Base-by-base conservation (phyloP, 2,329 filamentous ascomycete genomes). In the Claviceps digitariae region DNA sequence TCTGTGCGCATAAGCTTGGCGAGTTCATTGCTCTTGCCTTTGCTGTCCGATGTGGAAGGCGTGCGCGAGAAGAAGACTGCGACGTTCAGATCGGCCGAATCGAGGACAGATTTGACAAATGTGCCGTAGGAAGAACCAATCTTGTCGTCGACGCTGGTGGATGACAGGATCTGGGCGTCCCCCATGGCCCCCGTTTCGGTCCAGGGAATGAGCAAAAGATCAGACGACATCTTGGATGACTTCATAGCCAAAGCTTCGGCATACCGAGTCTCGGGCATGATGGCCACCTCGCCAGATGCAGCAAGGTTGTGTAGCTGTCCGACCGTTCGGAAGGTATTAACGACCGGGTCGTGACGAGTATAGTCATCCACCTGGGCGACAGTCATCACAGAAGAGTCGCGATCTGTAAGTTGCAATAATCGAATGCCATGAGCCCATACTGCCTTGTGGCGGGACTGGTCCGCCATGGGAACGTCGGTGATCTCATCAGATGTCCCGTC, bases 311-410 rank as follows among this genome's bases (percentile, higher is more conserved):
- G 83, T 43, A 95, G 79, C 57, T 86, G 85, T 1, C 88, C 89
- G 60, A 96, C 90, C 0, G 89, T 88, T 48, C 87, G 82, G 76
- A 96, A 96, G 0, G 88, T 87, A 64, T 95, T 95, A 52, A 96
- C 82, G 4, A 97, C 84, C 0, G 91, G 89, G 62, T 97, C 91
- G 61, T 79, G 77, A 7, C 78, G 74, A 27, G 79, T 79, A 56
- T 82, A 78, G 49, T 93, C 87, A 41, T 90, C 85, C 3, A 84
- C 76, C 63, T 94, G 89, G 0, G 89, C 84, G 12, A 95, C 88
- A 61, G 88, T 85, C 91, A 97, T 97, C 61, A 96, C 91, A 20
- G 90, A 90, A 0, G 91, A 96, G 44, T 88, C 86, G 76, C 91
- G 89, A 61, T 96, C 90, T 0, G 88, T 94, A 13, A 97, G 78